Conservation (phyloP, 495 filamentous ascomycete genomes). For the Aspergillus coremiiformis region DNA sequence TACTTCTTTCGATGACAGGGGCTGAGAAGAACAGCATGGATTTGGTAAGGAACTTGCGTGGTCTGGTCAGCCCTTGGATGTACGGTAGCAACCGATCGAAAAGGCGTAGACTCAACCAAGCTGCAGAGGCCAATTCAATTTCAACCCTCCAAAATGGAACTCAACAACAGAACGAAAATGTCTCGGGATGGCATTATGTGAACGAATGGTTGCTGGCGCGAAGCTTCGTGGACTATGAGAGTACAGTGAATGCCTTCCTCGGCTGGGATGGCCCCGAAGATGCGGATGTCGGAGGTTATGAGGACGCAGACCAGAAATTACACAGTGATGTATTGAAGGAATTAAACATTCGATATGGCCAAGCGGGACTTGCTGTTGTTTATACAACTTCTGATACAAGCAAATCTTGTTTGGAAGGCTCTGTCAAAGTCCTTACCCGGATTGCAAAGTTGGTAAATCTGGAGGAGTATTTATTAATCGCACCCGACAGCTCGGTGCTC, state of each 20-base stretch:
- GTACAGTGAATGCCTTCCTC: conserved; percentile 53
- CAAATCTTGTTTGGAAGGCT: conserved; percentile 49
- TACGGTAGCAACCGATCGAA: conserved; percentile 61
- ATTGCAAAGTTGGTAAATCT: conserved; percentile 54
- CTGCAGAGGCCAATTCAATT: conserved; percentile 23
- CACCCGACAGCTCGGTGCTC: conserved; percentile 15
- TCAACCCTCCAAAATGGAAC: conserved; percentile 19
- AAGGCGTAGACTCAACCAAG: conserved; percentile 43
- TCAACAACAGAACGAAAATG: conserved; percentile 16
- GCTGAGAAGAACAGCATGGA: conserved; percentile 34
- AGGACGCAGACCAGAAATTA: conserved; percentile 36
- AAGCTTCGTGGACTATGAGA: conserved; percentile 40
- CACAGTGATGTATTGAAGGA: conserved; percentile 45
- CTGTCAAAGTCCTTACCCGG: conserved; percentile 54
- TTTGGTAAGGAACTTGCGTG: conserved; percentile 63
- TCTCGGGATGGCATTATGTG: conserved; percentile 64
- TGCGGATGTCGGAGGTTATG: conserved; percentile 69
- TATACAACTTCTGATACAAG: conserved; percentile 60
- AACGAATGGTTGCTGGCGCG: conserved; percentile 74
- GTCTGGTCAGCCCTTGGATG: conserved; percentile 76
- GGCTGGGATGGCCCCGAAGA: conserved; percentile 79
- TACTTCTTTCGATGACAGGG: conserved; percentile 59
- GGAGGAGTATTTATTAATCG: conserved; percentile 41
- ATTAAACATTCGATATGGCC: conserved; percentile 58
- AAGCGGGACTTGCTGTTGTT: conserved; percentile 63